Conservation (phyloP, 768 basidiomycete species). For the Pleurotus citrinopileatus region DNA sequence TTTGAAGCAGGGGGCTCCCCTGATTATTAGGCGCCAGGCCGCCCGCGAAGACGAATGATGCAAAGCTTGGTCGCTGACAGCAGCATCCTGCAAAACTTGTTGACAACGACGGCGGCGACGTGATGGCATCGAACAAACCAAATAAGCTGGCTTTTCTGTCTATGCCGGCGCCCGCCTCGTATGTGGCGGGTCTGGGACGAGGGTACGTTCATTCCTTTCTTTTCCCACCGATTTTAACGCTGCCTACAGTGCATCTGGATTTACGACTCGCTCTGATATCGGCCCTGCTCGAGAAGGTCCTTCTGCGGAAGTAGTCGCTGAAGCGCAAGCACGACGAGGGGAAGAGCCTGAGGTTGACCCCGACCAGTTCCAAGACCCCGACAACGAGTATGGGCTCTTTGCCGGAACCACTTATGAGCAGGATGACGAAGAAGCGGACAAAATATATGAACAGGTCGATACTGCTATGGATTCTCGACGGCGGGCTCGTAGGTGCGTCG, state of each 20-base stretch:
- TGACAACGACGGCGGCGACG: slow-evolving; percentile 17
- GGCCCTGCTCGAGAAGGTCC: slow-evolving; percentile 96
- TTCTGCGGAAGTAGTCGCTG: slow-evolving; percentile 89
- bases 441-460: slow-evolving; percentile 92
- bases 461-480: slow-evolving; percentile 86
- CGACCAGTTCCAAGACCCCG: slow-evolving; percentile 94
- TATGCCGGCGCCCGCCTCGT: slow-evolving; percentile 93
- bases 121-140: slow-evolving; percentile 47
- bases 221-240: slow-evolving; percentile 5
- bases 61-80: no score
- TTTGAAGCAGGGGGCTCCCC: no score
- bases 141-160: slow-evolving; percentile 87
- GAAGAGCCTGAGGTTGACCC: slow-evolving; percentile 88
- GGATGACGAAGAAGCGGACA: slow-evolving; percentile 97
- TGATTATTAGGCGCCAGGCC: no score
- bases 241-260: slow-evolving; percentile 80
- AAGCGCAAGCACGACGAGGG: slow-evolving; percentile 81
- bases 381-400: slow-evolving; percentile 95
- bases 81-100: no score
- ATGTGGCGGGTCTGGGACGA: slow-evolving; percentile 97
- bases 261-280: slow-evolving; percentile 98
- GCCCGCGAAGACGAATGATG: no score
- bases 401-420: slow-evolving; percentile 95
- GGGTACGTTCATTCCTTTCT: slow-evolving; percentile 52
- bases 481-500: slow-evolving; percentile 63